Conservation (phyloP, 495 filamentous ascomycete species). For the Penicillium cosmopolitanum region DNA sequence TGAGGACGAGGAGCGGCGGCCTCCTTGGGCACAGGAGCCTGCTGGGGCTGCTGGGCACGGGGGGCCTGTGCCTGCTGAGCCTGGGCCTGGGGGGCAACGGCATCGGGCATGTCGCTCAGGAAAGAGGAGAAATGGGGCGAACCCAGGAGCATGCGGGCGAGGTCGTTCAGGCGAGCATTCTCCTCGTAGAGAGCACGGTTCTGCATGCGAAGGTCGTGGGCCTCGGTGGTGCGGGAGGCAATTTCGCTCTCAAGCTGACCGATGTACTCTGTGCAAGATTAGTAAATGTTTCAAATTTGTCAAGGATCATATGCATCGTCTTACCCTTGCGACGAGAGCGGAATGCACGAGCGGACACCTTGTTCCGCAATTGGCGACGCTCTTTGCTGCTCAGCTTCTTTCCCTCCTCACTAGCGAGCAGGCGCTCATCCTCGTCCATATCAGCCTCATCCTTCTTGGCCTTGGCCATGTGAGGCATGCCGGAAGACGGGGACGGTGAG, state of each 20-base stretch:
- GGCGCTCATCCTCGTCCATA: constrained; percentile 96
- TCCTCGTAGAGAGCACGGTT: constrained; percentile 78
- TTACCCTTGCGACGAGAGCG: constrained; percentile 94
- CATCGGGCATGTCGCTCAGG: constrained; percentile 70
- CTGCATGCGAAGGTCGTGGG: constrained; percentile 68
- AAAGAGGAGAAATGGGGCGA: constrained; percentile 85
- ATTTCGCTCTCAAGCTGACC: constrained; percentile 87
- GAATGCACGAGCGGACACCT: constrained; percentile 97
- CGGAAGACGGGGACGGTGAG: constrained; percentile 45
- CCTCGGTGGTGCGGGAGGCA: constrained; percentile 69
- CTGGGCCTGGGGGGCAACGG: constrained; percentile 43
- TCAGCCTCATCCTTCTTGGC: constrained; percentile 90
- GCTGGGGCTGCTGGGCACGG: constrained; percentile 41
- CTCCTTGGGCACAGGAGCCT: constrained; percentile 58
- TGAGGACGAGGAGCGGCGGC: constrained; percentile 59
- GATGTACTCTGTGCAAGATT: constrained; percentile 76
- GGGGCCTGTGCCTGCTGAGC: constrained; percentile 45
- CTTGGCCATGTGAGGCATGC: constrained; percentile 57
- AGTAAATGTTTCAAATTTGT: constrained; percentile 42
- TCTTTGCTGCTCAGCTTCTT: constrained; percentile 97
- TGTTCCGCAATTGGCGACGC: constrained; percentile 92
- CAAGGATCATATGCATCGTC: constrained; percentile 20
- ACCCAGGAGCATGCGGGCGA: constrained; percentile 82
- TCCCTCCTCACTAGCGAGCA: constrained; percentile 92
- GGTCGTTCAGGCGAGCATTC: constrained; percentile 74